Base-by-base conservation (phyloP, 1,139 yeast genomes). In the Geotrichum fermentans region DNA sequence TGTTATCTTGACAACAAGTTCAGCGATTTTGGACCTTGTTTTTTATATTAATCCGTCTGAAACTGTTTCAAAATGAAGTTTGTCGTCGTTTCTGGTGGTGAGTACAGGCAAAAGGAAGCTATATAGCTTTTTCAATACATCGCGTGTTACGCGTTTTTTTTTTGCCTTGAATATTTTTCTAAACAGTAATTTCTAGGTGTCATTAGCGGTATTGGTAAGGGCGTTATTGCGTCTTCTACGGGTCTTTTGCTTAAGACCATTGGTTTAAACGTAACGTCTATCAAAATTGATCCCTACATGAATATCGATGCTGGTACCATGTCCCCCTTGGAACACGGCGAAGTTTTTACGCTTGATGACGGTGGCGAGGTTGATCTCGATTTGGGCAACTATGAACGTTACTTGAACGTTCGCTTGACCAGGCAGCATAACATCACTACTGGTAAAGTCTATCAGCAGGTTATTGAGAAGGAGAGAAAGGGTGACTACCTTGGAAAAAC, bases 291-390 rank as follows among this genome's bases (percentile, higher is more conserved):
- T 73, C 99, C 99, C 40, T 92, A 92, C 72, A 87, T 92, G 95
- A 92, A 92, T 72, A 88, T 92, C 59, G 99, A 92, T 72, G 99
- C 99, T 42, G 99, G 99, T 61, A 92, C 99, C 48, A 92, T 92
- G 98, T 87, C 96, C 39, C 99, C 99, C 20, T 75, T 92, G 66
- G 99, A 92, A 69, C 99, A 92, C 66, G 99, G 99, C 49, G 99
- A 92, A 70, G 96, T 96, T 69, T 92, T 90, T 66, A 97, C 92
- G 47, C 77, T 92, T 63, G 86, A 92, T 67, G 99, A 92, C 68
- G 99, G 99, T 70, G 99, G 98, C 60, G 98, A 92, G 71, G 96
- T 92, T 46, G 99, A 92, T 72, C 78, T 92, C 66, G 99, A 92
- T 72, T 75, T 92, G 60, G 99, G 99, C 69, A 92, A 92, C 73